A percentile compares a stretch with the other conserved stretches of the same genome.
Evolutionary conservation across 371 early-diverging fungal species (phyloP).

Genomic region (Ordospora pajunii): DNA sequence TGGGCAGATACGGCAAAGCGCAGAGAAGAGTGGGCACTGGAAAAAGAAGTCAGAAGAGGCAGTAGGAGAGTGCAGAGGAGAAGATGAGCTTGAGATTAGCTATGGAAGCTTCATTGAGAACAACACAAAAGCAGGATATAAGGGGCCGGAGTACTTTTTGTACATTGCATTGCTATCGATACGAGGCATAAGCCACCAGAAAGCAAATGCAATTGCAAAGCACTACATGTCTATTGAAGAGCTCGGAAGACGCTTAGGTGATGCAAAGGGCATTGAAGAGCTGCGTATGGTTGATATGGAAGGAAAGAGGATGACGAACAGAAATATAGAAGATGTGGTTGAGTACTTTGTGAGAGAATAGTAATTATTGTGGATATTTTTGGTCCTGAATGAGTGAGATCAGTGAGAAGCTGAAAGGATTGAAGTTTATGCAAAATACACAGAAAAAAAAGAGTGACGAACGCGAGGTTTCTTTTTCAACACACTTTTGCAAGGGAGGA

Average conservation of each 20-base stretch:
- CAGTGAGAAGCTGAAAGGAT: slow-evolving; percentile 29
- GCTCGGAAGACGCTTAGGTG: neutral
- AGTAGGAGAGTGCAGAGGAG: neutral
- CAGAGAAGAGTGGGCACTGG: neutral
- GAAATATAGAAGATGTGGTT: neutral
- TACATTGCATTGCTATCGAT: slow-evolving; percentile 28
- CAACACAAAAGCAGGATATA: slow-evolving; percentile 11
- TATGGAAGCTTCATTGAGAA: slow-evolving; percentile 46
- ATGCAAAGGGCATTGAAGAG: neutral
- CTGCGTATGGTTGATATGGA: neutral
- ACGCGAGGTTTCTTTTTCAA: slow-evolving; percentile 13
- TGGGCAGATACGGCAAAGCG: neutral
- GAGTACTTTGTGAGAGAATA: neutral
- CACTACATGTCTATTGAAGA: slow-evolving; percentile 26
- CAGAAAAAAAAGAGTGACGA: neutral
- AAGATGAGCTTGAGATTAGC: slow-evolving; percentile 7
- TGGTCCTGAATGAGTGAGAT: slow-evolving; percentile 10
- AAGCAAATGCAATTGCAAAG: slow-evolving; percentile 19
- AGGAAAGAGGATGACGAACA: neutral
- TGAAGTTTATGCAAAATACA: slow-evolving; percentile 31
- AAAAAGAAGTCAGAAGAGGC: neutral
- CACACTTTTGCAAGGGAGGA: slow-evolving; percentile 15
- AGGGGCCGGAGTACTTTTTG: neutral
- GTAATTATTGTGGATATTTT: slow-evolving; percentile 2
- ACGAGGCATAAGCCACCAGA: slow-evolving; percentile 28